Evolutionary conservation across 202 grass and related monocot species (phyloP).

Genomic region (Hordeum pubiflorum): DNA sequence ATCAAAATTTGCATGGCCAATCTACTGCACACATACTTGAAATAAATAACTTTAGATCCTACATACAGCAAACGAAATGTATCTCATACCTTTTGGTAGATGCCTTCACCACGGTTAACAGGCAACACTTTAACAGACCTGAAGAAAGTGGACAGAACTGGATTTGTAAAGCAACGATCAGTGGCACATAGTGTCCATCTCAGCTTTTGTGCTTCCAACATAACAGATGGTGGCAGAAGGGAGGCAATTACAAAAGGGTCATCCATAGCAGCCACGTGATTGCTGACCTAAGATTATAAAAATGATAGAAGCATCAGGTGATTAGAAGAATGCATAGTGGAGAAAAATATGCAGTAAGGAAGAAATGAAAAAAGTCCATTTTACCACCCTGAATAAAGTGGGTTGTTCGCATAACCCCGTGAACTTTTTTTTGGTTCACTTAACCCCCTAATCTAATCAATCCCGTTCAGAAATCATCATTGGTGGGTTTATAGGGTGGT

Average conservation of each 20-base stretch:
- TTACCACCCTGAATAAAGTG: too few species aligned
- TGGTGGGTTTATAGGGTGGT: too few species aligned
- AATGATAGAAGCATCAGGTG: not conserved
- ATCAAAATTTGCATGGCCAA: not conserved
- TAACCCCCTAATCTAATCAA: too few species aligned
- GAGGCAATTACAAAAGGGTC: slow-evolving; percentile 88
- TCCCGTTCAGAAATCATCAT: too few species aligned
- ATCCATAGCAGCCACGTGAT: slow-evolving; percentile 93
- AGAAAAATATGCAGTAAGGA: not conserved
- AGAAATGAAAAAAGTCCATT: not conserved
- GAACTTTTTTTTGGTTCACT: too few species aligned
- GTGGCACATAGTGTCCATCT: slow-evolving; percentile 95
- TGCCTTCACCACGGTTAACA: slow-evolving; percentile 83
- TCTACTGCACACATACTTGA: not conserved
- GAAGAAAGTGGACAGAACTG: slow-evolving; percentile 72
- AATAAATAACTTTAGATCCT: not conserved
- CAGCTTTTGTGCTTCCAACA: slow-evolving; percentile 69
- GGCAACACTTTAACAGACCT: slow-evolving; percentile 86
- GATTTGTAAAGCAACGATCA: slow-evolving; percentile 90
- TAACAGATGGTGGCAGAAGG: slow-evolving; percentile 63
- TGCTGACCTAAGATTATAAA: slow-evolving; percentile 65
- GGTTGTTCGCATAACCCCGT: too few species aligned
- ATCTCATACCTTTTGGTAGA: slow-evolving; percentile 81
- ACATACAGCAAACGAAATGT: not conserved
- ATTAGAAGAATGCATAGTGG: not conserved